phyloP scores from a whole-genome alignment of 2,329 filamentous ascomycete genomes.

The Karstenula rhodostoma region DNA sequence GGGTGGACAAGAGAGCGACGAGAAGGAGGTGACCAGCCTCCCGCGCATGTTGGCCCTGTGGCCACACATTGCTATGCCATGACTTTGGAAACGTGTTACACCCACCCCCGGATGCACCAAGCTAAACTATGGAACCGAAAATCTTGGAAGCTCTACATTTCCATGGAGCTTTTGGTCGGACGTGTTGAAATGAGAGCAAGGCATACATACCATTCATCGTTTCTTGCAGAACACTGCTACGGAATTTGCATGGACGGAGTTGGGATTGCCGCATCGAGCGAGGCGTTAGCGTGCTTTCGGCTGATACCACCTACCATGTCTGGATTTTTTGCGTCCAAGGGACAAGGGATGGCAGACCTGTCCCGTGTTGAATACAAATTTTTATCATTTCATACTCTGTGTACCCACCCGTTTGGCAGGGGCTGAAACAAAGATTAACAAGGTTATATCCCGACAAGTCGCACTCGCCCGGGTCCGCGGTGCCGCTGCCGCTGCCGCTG shows the following conservation, averaged over 20 bases:
- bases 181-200: not conserved
- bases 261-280: not conserved
- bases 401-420: not conserved
- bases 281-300: not conserved
- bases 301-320: slow-evolving; percentile 3
- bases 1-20: not conserved
- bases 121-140: too few species aligned
- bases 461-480: not conserved
- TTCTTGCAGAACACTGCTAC: not conserved
- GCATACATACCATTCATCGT: too few species aligned
- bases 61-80: too few species aligned
- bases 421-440: not conserved
- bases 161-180: not conserved
- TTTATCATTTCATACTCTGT: not conserved
- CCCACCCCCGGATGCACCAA: too few species aligned
- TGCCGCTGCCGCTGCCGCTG: not conserved
- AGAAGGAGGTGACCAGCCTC: not conserved
- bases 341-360: not conserved
- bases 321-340: not conserved
- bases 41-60: too few species aligned
- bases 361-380: not conserved
- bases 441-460: not conserved
- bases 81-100: too few species aligned
- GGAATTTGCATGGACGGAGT: not conserved
- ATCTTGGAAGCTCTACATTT: too few species aligned